Conservation (phyloP, 495 filamentous ascomycete species). For the Talaromyces wortmannii region DNA sequence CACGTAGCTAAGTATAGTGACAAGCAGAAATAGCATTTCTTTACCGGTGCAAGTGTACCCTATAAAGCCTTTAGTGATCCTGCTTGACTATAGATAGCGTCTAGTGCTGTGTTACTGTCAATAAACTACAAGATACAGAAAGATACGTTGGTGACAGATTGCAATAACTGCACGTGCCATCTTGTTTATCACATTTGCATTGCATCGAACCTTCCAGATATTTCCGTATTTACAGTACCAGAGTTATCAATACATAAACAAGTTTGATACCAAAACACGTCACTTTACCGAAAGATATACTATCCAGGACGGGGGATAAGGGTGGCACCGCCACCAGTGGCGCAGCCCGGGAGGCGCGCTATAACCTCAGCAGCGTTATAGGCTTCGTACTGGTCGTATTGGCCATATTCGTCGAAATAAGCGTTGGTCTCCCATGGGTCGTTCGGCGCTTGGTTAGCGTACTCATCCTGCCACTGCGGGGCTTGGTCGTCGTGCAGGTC, state of each 20-base stretch:
- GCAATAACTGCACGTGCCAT: neutral
- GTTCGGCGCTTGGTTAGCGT: too few species aligned
- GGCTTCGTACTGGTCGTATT: too few species aligned
- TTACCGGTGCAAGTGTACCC: neutral
- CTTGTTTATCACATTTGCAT: slow-evolving; percentile 1
- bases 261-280: neutral
- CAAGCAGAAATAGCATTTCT: slow-evolving; percentile 1
- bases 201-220: slow-evolving; percentile 1
- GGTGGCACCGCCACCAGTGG: too few species aligned
- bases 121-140: slow-evolving; percentile 1
- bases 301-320: too few species aligned
- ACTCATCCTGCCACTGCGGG: too few species aligned
- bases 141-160: slow-evolving; percentile 2
- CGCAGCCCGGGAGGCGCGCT: too few species aligned
- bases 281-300: neutral
- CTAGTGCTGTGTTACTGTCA: neutral
- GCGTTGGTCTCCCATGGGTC: too few species aligned
- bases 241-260: neutral
- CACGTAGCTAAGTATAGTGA: slow-evolving; percentile 1
- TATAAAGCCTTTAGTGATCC: neutral
- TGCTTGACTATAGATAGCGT: slow-evolving; percentile 1
- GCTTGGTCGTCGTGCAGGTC: too few species aligned
- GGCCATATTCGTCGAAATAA: too few species aligned
- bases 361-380: too few species aligned
- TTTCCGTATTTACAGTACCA: neutral